A percentile compares a stretch with the other conserved stretches of the same genome.
Evolutionary conservation across 164 flowering plant species (phyloP).

Genomic region (Macadamia tetraphylla): DNA sequence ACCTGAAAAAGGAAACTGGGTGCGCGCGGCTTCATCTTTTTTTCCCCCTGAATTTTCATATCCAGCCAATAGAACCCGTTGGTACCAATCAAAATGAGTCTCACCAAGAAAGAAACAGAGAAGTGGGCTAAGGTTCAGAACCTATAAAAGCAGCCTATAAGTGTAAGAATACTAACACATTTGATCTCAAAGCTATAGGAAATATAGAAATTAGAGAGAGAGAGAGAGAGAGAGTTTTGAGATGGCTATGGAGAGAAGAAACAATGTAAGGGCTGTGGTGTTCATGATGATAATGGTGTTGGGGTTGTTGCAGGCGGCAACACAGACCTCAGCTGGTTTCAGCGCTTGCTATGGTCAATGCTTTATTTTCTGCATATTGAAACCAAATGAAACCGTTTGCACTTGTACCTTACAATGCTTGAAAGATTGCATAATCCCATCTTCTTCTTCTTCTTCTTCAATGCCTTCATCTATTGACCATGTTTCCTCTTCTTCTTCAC

Average conservation of each 20-base stretch:
- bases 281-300: conserved; percentile 12
- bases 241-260: conserved; percentile 5
- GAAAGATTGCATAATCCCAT: background rate
- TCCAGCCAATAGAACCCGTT: too few relatives aligned
- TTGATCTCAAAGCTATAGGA: background rate
- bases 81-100: too few relatives aligned
- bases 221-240: background rate
- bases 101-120: too few relatives aligned
- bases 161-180: too few relatives aligned
- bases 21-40: too few relatives aligned
- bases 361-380: conserved; percentile 17
- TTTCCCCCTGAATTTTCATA: too few relatives aligned
- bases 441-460: too few relatives aligned
- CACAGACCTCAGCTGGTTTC: conserved; percentile 18
- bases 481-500: background rate
- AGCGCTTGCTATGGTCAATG: conserved; percentile 25
- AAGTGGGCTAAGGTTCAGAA: too few relatives aligned
- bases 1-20: too few relatives aligned
- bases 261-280: background rate
- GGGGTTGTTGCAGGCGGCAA: conserved; percentile 10
- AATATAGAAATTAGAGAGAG: background rate
- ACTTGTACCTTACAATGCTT: conserved; percentile 27
- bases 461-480: too few relatives aligned
- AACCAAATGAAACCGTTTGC: conserved; percentile 8
- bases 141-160: too few relatives aligned